Evolutionary conservation across 805 yeast species (phyloP).

Genomic region (baker's yeast (Saccharomyces cerevisiae)): DNA sequence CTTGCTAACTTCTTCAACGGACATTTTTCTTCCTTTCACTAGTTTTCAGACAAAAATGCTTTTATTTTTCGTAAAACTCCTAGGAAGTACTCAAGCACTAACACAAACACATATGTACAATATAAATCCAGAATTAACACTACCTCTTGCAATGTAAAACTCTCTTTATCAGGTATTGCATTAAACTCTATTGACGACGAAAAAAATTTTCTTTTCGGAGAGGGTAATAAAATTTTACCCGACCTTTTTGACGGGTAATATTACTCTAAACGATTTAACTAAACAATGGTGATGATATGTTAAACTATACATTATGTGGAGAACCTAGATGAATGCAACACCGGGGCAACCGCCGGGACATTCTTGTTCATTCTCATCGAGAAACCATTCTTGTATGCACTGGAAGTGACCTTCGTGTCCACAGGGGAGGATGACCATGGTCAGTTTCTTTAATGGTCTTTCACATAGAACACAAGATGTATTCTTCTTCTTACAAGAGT

Average conservation of each 20-base stretch:
- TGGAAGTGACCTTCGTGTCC: conserved; percentile 84
- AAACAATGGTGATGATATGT: not conserved
- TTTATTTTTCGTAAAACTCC: not conserved
- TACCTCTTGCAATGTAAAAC: not conserved
- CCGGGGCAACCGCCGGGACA: conserved; percentile 67
- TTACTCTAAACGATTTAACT: not conserved
- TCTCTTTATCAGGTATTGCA: not conserved
- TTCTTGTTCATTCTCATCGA: conserved; percentile 50
- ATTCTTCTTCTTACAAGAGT: conserved; percentile 49
- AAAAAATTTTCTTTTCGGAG: not conserved
- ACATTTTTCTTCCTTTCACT: conserved; percentile 16
- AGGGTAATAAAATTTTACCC: not conserved
- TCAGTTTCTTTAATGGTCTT: conserved; percentile 65
- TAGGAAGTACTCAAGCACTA: not conserved
- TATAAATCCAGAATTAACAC: not conserved
- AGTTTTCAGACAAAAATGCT: not conserved
- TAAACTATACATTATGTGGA: not conserved
- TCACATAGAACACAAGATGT: conserved; percentile 73
- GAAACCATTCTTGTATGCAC: conserved; percentile 73
- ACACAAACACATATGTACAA: not conserved
- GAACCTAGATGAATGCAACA: not conserved
- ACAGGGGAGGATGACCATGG: conserved; percentile 54
- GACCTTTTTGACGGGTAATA: not conserved
- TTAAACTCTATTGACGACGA: not conserved
- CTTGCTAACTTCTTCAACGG: conserved; percentile 31